phyloP scores from a whole-genome alignment of 352 stramenopile genomes.

The Globisporangium iwayamae region DNA sequence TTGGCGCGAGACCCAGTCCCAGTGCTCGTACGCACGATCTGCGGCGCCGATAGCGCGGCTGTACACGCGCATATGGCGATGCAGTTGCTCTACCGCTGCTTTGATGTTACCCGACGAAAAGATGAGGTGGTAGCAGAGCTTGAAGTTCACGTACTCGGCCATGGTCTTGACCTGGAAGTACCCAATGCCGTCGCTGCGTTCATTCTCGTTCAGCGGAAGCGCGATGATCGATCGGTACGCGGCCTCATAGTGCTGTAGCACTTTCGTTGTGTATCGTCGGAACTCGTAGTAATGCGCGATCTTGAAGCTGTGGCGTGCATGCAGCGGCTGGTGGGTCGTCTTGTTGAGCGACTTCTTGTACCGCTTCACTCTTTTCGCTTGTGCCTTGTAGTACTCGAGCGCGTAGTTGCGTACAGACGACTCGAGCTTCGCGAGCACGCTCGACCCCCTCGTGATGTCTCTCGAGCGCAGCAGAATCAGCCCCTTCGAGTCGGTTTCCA shows the following conservation, averaged over 20 bases:
- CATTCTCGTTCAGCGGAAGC: conserved; percentile 51
- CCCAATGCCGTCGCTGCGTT: conserved; percentile 28
- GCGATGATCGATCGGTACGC: conserved; percentile 67
- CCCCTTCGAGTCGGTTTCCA: conserved; percentile 75
- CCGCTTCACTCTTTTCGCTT: conserved; percentile 85
- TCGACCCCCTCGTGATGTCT: conserved; percentile 58
- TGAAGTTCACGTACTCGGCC: conserved; percentile 87
- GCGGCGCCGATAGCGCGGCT: conserved; percentile 41
- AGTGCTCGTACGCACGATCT: conserved; percentile 75
- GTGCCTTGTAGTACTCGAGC: conserved; percentile 87
- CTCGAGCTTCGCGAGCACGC: conserved; percentile 72
- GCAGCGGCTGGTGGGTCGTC: conserved; percentile 47
- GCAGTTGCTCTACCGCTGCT: conserved; percentile 78
- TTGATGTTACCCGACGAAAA: conserved; percentile 85
- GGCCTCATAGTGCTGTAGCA: conserved; percentile 81
- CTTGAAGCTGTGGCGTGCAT: conserved; percentile 84
- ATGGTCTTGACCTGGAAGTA: conserved; percentile 77
- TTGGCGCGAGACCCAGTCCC: conserved; percentile 81
- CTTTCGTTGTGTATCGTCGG: conserved; percentile 79
- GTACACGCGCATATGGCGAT: conserved; percentile 78
- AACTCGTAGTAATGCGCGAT: conserved; percentile 90
- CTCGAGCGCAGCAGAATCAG: conserved; percentile 61
- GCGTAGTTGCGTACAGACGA: conserved; percentile 66
- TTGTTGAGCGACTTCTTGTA: conserved; percentile 82
- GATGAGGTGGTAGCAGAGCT: conserved; percentile 85